Base-by-base conservation (phyloP, 495 filamentous ascomycete species). In the Corynascus novoguineensis region DNA sequence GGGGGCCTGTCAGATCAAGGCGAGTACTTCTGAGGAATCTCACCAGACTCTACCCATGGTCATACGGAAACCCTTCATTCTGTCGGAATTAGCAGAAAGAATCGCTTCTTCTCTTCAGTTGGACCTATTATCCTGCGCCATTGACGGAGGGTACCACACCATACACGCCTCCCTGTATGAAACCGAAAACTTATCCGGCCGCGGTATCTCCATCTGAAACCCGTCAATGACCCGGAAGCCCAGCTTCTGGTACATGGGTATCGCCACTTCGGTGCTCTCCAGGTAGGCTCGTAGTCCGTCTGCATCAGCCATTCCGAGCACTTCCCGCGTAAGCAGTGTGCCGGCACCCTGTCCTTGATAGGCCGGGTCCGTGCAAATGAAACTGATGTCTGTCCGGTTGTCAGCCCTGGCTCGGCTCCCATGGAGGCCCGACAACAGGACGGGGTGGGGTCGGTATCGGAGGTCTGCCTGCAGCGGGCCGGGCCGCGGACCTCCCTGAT, bases 331-430 rank as follows among this genome's bases (percentile, higher is more conserved):
- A 5, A 80, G 62, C 27, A 64, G 35, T 14, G 68, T 61, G 32
- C 64, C 77, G 34, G 74, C 67, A 19, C 77, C 76, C 3, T 61
- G 70, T 19, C 76, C 71, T 37, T 73, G 73, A 55, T 69, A 72
- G n/a, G 56, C 64, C 0, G 71, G 73, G 19, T 73, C 63, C 4
- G 67, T 71, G 59, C 74, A 77, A 29, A 80, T 56, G 38, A 75
- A 71, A 66, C 15, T 68, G 73, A 77, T 29, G 25, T n/a, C 51
- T 60, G n/a, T n/a, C 15, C 53, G 35, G 28, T 19, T 17, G 38
- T 42, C 54, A 49, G 46, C 46, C n/a, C 46, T n/a, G n/a, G n/a
- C n/a, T 14, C 29, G 29, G 17, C 12, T 34, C 29, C n/a, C 28
- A 2, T 22, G 22, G 24, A 53, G 0, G 17, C 28, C 25, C 25